phyloP scores from a whole-genome alignment of 768 basidiomycete genomes.

The Podaxis sp. region DNA sequence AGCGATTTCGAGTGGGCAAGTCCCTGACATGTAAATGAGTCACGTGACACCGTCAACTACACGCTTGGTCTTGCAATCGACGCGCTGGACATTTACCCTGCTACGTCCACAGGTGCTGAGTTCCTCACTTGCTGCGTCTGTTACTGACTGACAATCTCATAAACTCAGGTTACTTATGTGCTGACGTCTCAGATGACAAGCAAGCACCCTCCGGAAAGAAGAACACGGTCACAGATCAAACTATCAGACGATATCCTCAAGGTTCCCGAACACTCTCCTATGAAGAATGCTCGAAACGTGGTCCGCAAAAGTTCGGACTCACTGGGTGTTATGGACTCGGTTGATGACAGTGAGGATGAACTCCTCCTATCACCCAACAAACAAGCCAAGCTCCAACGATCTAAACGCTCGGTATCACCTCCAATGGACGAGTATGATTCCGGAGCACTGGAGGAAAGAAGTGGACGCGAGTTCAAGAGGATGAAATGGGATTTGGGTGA shows the following conservation, averaged over 20 bases:
- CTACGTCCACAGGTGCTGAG: not conserved
- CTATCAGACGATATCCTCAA: constrained; percentile 47
- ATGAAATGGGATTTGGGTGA: constrained; percentile 30
- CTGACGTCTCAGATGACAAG: not conserved
- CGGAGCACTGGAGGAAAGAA: constrained; percentile 22
- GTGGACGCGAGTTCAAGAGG: constrained; percentile 36
- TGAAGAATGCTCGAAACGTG: constrained; percentile 50
- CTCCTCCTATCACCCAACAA: constrained; percentile 45
- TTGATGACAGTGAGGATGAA: constrained; percentile 45
- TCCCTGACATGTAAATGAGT: not conserved
- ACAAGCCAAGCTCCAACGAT: constrained; percentile 18
- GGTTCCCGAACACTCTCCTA: constrained; percentile 47
- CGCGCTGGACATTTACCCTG: constrained; percentile 5
- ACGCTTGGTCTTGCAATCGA: not conserved
- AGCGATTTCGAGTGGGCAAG: not conserved
- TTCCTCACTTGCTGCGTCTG: not conserved
- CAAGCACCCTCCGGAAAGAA: constrained; percentile 3
- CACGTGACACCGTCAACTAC: constrained; percentile 8
- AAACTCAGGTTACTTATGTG: not conserved
- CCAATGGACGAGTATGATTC: constrained; percentile 30
- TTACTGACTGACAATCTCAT: not conserved
- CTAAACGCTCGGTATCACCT: constrained; percentile 43
- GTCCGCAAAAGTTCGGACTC: constrained; percentile 26
- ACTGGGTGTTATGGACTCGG: constrained; percentile 17
- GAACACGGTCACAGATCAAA: constrained; percentile 52